Conservation (phyloP, 2,329 filamentous ascomycete genomes). For the Calonectria hawksworthii region DNA sequence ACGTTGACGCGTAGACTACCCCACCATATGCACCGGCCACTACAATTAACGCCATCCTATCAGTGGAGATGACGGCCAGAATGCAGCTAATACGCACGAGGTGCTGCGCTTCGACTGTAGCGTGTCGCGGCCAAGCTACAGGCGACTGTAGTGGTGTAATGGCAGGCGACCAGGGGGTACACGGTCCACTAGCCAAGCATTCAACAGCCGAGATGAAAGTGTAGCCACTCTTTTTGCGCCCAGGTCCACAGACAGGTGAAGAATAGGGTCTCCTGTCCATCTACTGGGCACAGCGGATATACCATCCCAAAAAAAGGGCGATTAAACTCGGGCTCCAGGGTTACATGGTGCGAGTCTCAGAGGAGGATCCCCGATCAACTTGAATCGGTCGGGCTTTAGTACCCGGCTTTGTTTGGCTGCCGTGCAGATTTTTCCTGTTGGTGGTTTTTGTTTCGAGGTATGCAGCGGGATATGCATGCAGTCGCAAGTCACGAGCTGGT, state of each 20-base stretch:
- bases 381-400: background rate
- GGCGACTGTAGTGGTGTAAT: background rate
- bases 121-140: background rate
- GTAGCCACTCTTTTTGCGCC: background rate
- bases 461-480: conserved; percentile 4
- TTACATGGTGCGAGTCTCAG: conserved; percentile 26
- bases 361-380: conserved; percentile 17
- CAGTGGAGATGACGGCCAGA: conserved; percentile 12
- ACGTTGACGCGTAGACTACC: conserved; percentile 23
- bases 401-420: background rate
- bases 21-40: conserved; percentile 7
- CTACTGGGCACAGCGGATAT: conserved; percentile 7
- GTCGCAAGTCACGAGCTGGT: background rate
- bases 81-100: background rate
- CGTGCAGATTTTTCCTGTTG: background rate
- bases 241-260: background rate
- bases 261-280: background rate
- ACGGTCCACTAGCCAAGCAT: conserved; percentile 20
- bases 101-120: background rate
- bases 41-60: conserved; percentile 9
- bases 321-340: conserved; percentile 22
- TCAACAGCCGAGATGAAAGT: conserved; percentile 42
- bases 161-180: background rate
- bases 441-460: conserved; percentile 10
- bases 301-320: background rate